phyloP scores from a whole-genome alignment of 1,139 yeast genomes.

The Hyphopichia pseudoburtonii region DNA sequence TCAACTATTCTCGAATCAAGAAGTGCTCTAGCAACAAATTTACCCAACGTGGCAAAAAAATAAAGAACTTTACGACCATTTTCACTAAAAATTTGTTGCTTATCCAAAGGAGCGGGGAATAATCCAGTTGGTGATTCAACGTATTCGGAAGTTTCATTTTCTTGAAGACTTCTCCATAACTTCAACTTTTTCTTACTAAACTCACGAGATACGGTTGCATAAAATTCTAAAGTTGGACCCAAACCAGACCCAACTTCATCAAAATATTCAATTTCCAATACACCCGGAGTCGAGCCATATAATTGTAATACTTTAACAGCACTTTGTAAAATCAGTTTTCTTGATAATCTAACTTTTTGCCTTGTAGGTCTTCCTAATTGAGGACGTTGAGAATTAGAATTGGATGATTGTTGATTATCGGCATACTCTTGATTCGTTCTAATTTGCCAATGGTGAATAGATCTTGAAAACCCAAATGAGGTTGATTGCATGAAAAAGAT shows the following conservation, averaged over 20 bases:
- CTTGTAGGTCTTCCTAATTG: slow-evolving; percentile 77
- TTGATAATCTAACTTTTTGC: slow-evolving; percentile 76
- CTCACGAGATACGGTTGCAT: slow-evolving; percentile 76
- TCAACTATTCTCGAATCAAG: slow-evolving; percentile 86
- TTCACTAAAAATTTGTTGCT: slow-evolving; percentile 24
- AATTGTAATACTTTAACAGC: slow-evolving; percentile 76
- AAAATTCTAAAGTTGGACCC: slow-evolving; percentile 95
- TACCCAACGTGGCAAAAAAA: slow-evolving; percentile 71
- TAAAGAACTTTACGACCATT: slow-evolving; percentile 48
- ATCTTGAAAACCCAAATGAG: slow-evolving; percentile 87
- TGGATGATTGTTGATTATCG: slow-evolving; percentile 12
- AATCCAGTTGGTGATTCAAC: slow-evolving; percentile 52
- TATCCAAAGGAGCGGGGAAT: slow-evolving; percentile 69
- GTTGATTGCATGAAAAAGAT: slow-evolving; percentile 79
- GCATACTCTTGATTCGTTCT: slow-evolving; percentile 47
- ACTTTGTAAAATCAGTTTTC: slow-evolving; percentile 71
- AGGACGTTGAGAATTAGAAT: slow-evolving; percentile 20
- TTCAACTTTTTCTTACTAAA: slow-evolving; percentile 53
- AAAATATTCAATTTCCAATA: slow-evolving; percentile 82
- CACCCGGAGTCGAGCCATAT: slow-evolving; percentile 78
- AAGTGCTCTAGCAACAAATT: slow-evolving; percentile 82
- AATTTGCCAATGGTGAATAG: slow-evolving; percentile 76
- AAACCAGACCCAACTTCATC: slow-evolving; percentile 96
- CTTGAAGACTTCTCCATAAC: slow-evolving; percentile 73
- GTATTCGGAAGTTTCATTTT: slow-evolving; percentile 26